Conservation (phyloP, 2,329 filamentous ascomycete species). For the Ophiocordyceps unilateralis region DNA sequence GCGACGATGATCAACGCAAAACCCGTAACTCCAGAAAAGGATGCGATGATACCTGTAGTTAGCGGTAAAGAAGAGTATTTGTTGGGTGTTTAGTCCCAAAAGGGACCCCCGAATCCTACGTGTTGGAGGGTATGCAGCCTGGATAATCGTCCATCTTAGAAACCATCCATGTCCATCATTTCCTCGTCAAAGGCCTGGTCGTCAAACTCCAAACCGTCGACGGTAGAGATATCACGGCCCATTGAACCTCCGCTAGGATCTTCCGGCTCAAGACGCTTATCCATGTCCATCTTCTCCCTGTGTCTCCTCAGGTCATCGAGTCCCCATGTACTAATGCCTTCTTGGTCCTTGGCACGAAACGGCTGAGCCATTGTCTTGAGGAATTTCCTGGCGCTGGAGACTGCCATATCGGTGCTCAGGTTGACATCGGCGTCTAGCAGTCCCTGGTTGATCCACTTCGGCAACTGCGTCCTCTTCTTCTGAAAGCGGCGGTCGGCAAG, state of each 20-base stretch:
- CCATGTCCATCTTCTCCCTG: slow-evolving; percentile 57
- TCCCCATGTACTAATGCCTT: slow-evolving; percentile 88
- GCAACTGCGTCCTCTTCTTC: slow-evolving; percentile 77
- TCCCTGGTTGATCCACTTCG: slow-evolving; percentile 91
- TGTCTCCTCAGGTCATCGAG: slow-evolving; percentile 60
- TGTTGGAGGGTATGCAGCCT: too few relatives aligned
- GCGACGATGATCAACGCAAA: too few relatives aligned
- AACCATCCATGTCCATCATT: slow-evolving; percentile 34
- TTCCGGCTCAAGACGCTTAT: slow-evolving; percentile 46
- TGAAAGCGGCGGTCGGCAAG: slow-evolving; percentile 85
- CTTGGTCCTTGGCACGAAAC: slow-evolving; percentile 66
- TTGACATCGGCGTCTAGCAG: slow-evolving; percentile 75
- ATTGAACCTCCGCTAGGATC: slow-evolving; percentile 17
- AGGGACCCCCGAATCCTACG: too few relatives aligned
- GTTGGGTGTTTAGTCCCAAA: too few relatives aligned
- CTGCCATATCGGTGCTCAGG: slow-evolving; percentile 87
- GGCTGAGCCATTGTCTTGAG: slow-evolving; percentile 83
- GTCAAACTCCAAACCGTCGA: slow-evolving; percentile 32
- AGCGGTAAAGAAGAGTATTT: too few relatives aligned
- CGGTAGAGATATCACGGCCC: slow-evolving; percentile 3
- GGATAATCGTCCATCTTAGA: too few relatives aligned
- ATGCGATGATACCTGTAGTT: too few relatives aligned
- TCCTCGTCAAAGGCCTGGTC: slow-evolving; percentile 34
- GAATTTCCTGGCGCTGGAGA: slow-evolving; percentile 77
- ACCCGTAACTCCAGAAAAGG: too few relatives aligned